A percentile compares a stretch with the other conserved stretches of the same genome.
Evolutionary conservation across 1,139 yeast species (phyloP).

Genomic region (Petasospora fabianii): DNA sequence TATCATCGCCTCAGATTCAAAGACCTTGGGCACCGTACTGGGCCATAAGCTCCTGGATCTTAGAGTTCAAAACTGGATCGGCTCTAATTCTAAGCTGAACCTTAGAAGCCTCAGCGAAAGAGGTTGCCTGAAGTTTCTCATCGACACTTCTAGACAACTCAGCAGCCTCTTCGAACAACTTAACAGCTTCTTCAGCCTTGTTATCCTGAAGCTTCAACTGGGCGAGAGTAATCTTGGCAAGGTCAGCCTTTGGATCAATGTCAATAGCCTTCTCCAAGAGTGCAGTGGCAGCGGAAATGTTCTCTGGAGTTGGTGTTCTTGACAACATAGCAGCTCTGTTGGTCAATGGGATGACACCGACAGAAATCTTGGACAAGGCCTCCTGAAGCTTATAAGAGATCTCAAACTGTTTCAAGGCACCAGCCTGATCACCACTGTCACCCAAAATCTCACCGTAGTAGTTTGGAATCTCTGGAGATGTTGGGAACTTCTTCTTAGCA

Average conservation of each 20-base stretch:
- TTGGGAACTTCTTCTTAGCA: conserved; percentile 76
- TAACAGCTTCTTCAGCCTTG: conserved; percentile 76
- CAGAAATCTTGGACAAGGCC: conserved; percentile 43
- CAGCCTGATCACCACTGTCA: conserved; percentile 69
- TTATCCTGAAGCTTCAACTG: conserved; percentile 86
- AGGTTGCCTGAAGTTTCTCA: conserved; percentile 88
- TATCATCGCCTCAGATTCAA: too few species aligned
- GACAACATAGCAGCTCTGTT: conserved; percentile 81
- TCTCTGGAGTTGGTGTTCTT: conserved; percentile 50
- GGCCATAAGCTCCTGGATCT: conserved; percentile 41
- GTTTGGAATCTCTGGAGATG: conserved; percentile 89
- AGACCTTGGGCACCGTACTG: conserved; percentile 23
- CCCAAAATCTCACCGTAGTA: conserved; percentile 92
- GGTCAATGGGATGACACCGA: conserved; percentile 87
- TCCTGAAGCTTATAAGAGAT: conserved; percentile 79
- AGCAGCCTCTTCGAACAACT: conserved; percentile 77
- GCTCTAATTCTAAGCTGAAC: conserved; percentile 70
- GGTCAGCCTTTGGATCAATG: conserved; percentile 82
- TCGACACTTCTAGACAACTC: conserved; percentile 77
- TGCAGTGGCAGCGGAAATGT: conserved; percentile 58
- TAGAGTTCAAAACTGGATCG: conserved; percentile 54
- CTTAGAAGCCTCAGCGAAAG: conserved; percentile 88
- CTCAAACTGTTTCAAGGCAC: conserved; percentile 83
- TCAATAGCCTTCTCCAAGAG: conserved; percentile 74
- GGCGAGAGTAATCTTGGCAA: conserved; percentile 86